Percentiles rank a stretch among this genome's conserved stretches.
Conservation (phyloP, 148 eudicot species). For the Diospyros kaki region DNA sequence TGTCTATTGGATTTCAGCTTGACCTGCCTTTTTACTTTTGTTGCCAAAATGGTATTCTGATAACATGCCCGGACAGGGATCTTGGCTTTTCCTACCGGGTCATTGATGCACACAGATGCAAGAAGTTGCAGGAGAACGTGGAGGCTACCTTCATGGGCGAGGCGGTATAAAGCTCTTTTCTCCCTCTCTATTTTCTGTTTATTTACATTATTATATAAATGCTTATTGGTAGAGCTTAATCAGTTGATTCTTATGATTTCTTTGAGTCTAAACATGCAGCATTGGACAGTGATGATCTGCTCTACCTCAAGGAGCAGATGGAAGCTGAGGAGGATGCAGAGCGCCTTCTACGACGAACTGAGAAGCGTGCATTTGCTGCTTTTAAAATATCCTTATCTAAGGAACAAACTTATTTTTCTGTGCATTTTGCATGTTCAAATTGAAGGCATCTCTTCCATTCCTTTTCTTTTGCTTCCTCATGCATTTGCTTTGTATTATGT, state of each 20-base stretch:
- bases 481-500: not conserved
- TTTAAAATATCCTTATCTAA: conserved; percentile 83
- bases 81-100: conserved; percentile 66
- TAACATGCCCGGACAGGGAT: conserved; percentile 99
- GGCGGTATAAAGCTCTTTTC: conserved; percentile 63
- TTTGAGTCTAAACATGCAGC: conserved; percentile 62
- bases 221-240: not conserved
- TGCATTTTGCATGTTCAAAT: not conserved
- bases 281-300: conserved; percentile 97
- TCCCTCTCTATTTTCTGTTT: not conserved
- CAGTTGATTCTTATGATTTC: conserved; percentile 15
- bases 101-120: conserved; percentile 88
- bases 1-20: conserved; percentile 5
- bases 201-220: not conserved
- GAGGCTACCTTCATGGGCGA: conserved; percentile 98
- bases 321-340: conserved; percentile 99
- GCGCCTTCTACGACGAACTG: conserved; percentile 88
- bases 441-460: not conserved
- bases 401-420: not conserved
- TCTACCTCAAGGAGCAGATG: conserved; percentile 98
- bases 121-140: conserved; percentile 99
- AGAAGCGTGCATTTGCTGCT: conserved; percentile 96
- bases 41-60: conserved; percentile 47
- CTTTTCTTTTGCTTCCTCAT: not conserved
- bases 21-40: conserved; percentile 1